phyloP scores from a whole-genome alignment of 2,329 filamentous ascomycete species.

The Calonectria leucothoes region DNA sequence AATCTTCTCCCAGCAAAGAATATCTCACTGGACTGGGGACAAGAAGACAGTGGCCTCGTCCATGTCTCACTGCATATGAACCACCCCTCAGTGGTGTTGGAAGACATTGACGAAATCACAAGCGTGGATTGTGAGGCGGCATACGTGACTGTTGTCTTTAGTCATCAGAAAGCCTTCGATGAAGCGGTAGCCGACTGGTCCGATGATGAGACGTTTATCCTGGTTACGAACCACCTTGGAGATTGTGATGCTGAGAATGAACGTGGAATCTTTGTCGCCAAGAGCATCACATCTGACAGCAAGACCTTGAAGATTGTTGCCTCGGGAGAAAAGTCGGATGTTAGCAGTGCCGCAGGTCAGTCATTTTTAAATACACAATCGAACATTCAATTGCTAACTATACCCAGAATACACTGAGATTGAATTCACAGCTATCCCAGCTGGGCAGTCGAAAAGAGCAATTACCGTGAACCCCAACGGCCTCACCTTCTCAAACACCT shows the following conservation, averaged over 20 bases:
- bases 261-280: constrained; percentile 52
- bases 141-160: constrained; percentile 26
- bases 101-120: constrained; percentile 23
- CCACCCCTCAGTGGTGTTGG: constrained; percentile 31
- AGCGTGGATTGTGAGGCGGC: constrained; percentile 23
- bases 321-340: constrained; percentile 44
- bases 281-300: constrained; percentile 42
- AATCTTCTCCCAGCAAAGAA: constrained; percentile 28
- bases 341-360: constrained; percentile 50
- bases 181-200: constrained; percentile 27
- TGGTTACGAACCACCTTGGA: constrained; percentile 56
- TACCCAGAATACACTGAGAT: constrained; percentile 23
- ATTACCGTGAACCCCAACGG: constrained; percentile 19
- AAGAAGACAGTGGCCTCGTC: constrained; percentile 18
- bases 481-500: constrained; percentile 19
- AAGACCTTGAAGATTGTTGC: constrained; percentile 45
- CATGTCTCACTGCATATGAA: constrained; percentile 31
- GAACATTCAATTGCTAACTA: neutral
- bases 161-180: constrained; percentile 15
- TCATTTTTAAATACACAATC: neutral
- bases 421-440: constrained; percentile 27
- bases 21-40: constrained; percentile 23
- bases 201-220: constrained; percentile 40
- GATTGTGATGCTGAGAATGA: constrained; percentile 54
- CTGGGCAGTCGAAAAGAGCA: constrained; percentile 11